Conservation (phyloP, 2,329 filamentous ascomycete genomes). For the Talaromyces sp. region DNA sequence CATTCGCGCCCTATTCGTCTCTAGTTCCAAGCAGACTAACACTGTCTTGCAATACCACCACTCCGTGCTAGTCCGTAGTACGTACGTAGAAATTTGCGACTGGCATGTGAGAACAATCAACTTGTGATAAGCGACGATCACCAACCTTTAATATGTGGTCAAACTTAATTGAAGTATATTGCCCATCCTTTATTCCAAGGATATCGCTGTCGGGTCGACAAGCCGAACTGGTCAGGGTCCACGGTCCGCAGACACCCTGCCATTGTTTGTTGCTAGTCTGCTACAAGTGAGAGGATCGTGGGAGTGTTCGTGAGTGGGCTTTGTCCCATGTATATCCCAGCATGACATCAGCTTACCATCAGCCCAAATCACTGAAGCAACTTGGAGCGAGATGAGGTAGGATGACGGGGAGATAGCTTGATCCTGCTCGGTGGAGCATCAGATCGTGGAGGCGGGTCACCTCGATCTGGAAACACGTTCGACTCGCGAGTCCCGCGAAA, state of each 20-base stretch:
- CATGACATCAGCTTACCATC: not conserved
- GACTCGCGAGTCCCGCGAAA: not conserved
- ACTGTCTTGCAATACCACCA: too few species aligned
- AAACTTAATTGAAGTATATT: not conserved
- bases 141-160: not conserved
- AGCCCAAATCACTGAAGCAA: not conserved
- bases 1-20: not conserved
- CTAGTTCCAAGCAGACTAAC: not conserved
- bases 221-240: slow-evolving; percentile 1
- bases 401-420: not conserved
- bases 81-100: not conserved
- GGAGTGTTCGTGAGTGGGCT: not conserved
- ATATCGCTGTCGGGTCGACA: not conserved
- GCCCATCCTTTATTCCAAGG: not conserved
- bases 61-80: too few species aligned
- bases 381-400: not conserved
- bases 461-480: not conserved
- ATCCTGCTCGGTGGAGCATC: not conserved
- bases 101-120: not conserved
- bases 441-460: not conserved
- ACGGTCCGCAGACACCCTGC: not conserved
- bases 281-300: too few species aligned
- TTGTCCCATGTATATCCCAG: not conserved
- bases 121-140: not conserved
- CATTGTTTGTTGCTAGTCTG: not conserved